Percentiles rank a stretch among this genome's conserved stretches.
Conservation (phyloP, 2,329 filamentous ascomycete species). For the Penicillium sclerotiorum region DNA sequence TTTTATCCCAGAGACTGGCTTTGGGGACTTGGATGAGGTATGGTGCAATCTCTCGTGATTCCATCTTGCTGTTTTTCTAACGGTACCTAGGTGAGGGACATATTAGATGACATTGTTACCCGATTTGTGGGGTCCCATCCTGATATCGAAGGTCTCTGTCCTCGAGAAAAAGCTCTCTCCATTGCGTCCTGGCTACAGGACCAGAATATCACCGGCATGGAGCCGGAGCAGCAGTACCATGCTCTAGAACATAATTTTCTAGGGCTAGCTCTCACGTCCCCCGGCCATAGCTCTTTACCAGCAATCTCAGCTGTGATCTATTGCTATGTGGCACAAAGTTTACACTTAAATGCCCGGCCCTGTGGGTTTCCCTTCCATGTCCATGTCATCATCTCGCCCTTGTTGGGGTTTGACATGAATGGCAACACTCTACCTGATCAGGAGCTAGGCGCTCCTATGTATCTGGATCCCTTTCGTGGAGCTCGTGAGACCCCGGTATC, state of each 20-base stretch:
- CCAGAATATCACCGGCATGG: constrained; percentile 70
- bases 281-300: constrained; percentile 77
- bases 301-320: constrained; percentile 87
- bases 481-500: constrained; percentile 66
- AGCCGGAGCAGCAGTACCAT: constrained; percentile 70
- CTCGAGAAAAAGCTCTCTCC: constrained; percentile 67
- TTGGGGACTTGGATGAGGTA: constrained; percentile 75
- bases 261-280: constrained; percentile 73
- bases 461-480: constrained; percentile 78
- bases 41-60: constrained; percentile 24
- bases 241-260: constrained; percentile 86
- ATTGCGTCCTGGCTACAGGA: constrained; percentile 70
- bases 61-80: constrained; percentile 11
- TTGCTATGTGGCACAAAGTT: constrained; percentile 72
- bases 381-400: constrained; percentile 73
- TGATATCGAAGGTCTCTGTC: constrained; percentile 59
- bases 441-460: constrained; percentile 62
- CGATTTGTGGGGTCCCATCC: constrained; percentile 59
- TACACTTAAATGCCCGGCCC: constrained; percentile 76
- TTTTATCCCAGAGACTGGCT: constrained; percentile 75
- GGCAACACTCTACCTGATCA: constrained; percentile 36
- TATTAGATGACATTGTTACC: constrained; percentile 66
- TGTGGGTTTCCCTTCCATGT: constrained; percentile 85
- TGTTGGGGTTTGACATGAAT: constrained; percentile 63
- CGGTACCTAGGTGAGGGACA: constrained; percentile 57